Evolutionary conservation across 257 asterid genomes (phyloP).

Genomic region (Jacaranda mimosifolia): DNA sequence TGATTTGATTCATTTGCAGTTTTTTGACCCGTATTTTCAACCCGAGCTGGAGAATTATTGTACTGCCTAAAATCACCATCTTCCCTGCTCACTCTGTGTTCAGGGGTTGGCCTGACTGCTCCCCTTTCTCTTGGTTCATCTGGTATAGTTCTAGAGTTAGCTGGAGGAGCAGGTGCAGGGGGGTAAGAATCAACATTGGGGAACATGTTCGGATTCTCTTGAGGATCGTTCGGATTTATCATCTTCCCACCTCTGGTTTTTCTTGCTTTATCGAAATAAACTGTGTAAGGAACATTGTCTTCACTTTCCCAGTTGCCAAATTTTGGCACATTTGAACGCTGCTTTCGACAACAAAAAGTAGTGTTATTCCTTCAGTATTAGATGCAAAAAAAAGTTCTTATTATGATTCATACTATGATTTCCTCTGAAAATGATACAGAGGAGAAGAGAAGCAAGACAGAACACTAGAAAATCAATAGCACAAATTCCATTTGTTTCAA

Average conservation of each 20-base stretch:
- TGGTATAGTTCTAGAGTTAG: slow-evolving; percentile 37
- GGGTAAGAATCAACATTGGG: slow-evolving; percentile 40
- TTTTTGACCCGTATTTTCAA: slow-evolving; percentile 48
- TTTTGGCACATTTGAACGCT: slow-evolving; percentile 74
- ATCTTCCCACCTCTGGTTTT: slow-evolving; percentile 71
- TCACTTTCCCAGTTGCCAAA: slow-evolving; percentile 88
- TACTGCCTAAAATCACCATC: slow-evolving; percentile 52
- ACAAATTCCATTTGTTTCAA: too few species aligned
- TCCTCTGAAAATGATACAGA: too few species aligned
- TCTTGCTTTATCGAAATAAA: slow-evolving; percentile 78
- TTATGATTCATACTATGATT: too few species aligned
- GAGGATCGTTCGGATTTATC: slow-evolving; percentile 83
- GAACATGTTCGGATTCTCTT: slow-evolving; percentile 70
- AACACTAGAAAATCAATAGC: too few species aligned
- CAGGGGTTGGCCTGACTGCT: slow-evolving; percentile 39
- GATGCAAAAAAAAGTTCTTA: background rate
- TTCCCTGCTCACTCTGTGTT: slow-evolving; percentile 50
- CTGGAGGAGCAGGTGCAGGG: slow-evolving; percentile 38
- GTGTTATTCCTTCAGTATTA: background rate
- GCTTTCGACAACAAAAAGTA: slow-evolving; percentile 26
- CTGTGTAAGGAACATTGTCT: slow-evolving; percentile 73
- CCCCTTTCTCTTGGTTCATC: slow-evolving; percentile 50
- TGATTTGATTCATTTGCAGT: slow-evolving; percentile 45
- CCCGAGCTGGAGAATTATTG: slow-evolving; percentile 51
- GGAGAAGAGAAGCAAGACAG: background rate